phyloP scores from a whole-genome alignment of 148 eudicot species.

The Arbutus unedo region DNA sequence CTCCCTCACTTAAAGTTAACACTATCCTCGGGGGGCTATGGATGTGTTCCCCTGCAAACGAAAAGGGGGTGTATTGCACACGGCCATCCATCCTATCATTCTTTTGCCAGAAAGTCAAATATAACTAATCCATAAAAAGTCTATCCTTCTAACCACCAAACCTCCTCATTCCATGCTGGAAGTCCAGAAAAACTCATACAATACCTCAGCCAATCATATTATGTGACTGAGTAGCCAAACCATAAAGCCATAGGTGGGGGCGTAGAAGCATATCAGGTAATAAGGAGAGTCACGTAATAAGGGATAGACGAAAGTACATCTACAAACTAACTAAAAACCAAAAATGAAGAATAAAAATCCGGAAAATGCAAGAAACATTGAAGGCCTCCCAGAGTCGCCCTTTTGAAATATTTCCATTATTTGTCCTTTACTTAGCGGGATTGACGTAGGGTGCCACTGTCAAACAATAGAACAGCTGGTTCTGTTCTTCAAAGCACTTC shows the following conservation, averaged over 20 bases:
- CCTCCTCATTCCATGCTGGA: background rate
- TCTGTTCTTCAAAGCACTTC: background rate
- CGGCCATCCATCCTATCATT: background rate
- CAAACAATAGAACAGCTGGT: background rate
- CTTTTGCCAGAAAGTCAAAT: background rate
- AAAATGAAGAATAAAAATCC: background rate
- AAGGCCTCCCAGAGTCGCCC: background rate
- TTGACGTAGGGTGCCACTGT: background rate
- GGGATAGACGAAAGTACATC: background rate
- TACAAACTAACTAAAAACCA: background rate
- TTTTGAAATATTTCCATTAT: background rate
- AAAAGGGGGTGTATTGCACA: background rate
- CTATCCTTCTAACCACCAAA: background rate
- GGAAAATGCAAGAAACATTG: background rate
- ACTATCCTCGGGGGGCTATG: background rate
- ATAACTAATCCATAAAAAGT: background rate
- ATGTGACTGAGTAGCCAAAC: background rate
- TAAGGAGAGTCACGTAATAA: background rate
- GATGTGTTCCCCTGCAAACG: background rate
- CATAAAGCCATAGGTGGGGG: background rate
- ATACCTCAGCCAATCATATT: background rate
- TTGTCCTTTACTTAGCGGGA: background rate
- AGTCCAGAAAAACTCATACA: background rate
- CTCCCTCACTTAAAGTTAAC: background rate
- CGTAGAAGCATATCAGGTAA: background rate